A percentile compares a stretch with the other conserved stretches of the same genome.
Conservation (phyloP, 225 moss, liverwort and hornwort genomes). For the Pseudoscleropodium purum region DNA sequence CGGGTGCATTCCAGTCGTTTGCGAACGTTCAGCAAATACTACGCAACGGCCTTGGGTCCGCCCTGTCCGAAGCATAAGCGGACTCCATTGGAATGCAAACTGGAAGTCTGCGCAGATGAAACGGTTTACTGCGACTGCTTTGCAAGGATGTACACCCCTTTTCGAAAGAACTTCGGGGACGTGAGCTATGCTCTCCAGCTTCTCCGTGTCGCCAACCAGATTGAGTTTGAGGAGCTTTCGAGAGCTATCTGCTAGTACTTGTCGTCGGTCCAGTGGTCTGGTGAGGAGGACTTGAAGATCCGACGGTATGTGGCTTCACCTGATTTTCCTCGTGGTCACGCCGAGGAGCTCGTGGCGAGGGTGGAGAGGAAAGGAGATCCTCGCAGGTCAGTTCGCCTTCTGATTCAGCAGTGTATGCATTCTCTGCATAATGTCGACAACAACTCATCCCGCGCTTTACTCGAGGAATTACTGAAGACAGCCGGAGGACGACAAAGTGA, state of each 20-base stretch:
- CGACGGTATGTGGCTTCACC: not conserved
- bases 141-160: not conserved
- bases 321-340: not conserved
- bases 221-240: not conserved
- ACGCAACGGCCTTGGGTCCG: not conserved
- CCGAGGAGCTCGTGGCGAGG: not conserved
- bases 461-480: not conserved
- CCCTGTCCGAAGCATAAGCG: not conserved
- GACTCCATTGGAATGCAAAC: not conserved
- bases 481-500: not conserved
- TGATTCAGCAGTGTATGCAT: not conserved
- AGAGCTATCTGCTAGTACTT: not conserved
- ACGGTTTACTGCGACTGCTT: not conserved
- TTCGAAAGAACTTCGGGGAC: not conserved
- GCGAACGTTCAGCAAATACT: not conserved
- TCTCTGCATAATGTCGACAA: not conserved
- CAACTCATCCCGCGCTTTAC: not conserved
- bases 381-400: too few species aligned
- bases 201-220: not conserved
- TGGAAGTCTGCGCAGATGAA: not conserved
- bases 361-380: not conserved
- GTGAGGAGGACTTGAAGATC: not conserved
- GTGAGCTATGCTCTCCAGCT: not conserved
- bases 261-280: not conserved
- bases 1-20: not conserved